Percentiles rank a stretch among this genome's conserved stretches.
Evolutionary conservation across 305 asterid genomes (phyloP).

Genomic region (Solanum hybrid): DNA sequence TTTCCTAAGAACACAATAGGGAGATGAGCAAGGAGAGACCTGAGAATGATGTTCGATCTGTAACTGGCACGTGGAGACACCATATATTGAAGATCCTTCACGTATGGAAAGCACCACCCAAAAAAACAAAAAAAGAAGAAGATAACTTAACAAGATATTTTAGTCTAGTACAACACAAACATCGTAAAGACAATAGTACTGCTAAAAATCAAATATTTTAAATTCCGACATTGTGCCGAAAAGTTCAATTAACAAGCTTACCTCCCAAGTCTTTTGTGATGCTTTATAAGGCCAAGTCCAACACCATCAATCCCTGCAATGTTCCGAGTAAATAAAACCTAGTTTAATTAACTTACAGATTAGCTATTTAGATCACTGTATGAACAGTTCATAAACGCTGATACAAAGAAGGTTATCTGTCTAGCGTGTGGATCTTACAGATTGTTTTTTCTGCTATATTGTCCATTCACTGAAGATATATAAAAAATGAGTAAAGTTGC

Average conservation of each 20-base stretch:
- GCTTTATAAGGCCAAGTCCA: slow-evolving; percentile 60
- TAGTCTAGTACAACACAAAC: background rate
- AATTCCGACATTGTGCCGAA: background rate
- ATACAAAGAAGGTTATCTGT: background rate
- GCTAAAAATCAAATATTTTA: background rate
- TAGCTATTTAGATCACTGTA: background rate
- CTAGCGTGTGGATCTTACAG: background rate
- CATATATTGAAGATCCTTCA: slow-evolving; percentile 66
- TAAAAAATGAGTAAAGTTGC: background rate
- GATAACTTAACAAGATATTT: background rate
- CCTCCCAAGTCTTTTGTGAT: slow-evolving; percentile 49
- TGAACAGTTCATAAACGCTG: background rate
- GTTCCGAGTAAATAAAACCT: background rate
- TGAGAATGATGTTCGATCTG: slow-evolving; percentile 54
- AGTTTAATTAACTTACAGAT: background rate
- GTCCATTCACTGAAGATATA: background rate
- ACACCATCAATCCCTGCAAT: slow-evolving; percentile 55
- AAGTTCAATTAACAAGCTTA: slow-evolving; percentile 12
- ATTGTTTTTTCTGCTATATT: background rate
- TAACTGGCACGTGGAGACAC: slow-evolving; percentile 79
- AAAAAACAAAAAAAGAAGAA: background rate
- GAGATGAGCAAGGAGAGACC: slow-evolving; percentile 28
- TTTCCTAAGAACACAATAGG: background rate
- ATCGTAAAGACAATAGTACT: background rate
- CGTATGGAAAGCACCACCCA: background rate